Evolutionary conservation across 1,139 yeast genomes (phyloP).

Genomic region (Candida tropicalis): DNA sequence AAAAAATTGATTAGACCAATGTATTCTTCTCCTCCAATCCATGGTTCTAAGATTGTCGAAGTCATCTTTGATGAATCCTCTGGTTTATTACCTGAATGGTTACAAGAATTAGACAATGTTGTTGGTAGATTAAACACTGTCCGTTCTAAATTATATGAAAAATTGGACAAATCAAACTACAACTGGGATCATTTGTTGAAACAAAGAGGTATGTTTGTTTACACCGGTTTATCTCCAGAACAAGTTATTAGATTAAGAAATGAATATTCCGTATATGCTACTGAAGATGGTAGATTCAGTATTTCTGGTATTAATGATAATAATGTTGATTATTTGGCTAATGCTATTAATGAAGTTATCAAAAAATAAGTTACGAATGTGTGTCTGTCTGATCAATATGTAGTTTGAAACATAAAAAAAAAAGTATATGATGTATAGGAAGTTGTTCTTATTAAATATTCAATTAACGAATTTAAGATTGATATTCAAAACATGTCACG

Average conservation of each 20-base stretch:
- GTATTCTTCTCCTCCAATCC: constrained; percentile 92
- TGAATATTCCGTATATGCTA: constrained; percentile 79
- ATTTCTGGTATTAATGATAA: constrained; percentile 83
- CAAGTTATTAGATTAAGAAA: constrained; percentile 73
- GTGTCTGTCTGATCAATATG: too few species aligned
- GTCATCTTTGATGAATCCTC: constrained; percentile 57
- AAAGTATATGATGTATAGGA: neutral
- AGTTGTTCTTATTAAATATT: too few species aligned
- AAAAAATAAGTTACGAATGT: constrained; percentile 17
- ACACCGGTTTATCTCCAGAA: constrained; percentile 73
- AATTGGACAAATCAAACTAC: constrained; percentile 55
- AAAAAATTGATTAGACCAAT: constrained; percentile 81
- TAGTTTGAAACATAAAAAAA: neutral
- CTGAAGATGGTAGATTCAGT: constrained; percentile 88
- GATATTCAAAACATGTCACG: too few species aligned
- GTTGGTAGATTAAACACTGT: constrained; percentile 76
- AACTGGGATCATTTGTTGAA: constrained; percentile 85
- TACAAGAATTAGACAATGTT: constrained; percentile 72
- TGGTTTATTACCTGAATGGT: constrained; percentile 72
- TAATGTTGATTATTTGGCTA: constrained; percentile 82
- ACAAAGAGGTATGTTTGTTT: constrained; percentile 97
- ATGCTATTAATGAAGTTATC: constrained; percentile 66
- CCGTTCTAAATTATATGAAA: constrained; percentile 65
- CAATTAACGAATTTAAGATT: too few species aligned
- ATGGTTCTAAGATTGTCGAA: constrained; percentile 88